Evolutionary conservation across 2,329 filamentous ascomycete genomes (phyloP).

Genomic region (Venturia pyrina): DNA sequence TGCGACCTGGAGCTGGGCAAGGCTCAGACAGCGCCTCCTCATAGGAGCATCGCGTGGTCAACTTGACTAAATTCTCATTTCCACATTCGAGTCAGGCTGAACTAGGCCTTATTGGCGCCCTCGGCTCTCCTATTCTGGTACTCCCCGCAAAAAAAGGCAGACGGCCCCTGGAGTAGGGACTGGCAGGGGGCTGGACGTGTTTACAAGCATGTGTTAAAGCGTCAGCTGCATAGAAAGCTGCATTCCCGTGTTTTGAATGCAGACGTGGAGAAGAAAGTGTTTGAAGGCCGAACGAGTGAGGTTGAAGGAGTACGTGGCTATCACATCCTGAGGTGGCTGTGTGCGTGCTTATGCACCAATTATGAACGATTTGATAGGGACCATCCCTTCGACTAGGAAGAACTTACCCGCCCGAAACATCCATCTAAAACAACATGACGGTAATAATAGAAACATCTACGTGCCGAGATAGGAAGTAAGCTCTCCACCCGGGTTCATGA

Average conservation of each 20-base stretch:
- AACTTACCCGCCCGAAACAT: neutral
- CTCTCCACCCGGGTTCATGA: neutral
- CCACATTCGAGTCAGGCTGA: conserved; percentile 2
- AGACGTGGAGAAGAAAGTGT: neutral
- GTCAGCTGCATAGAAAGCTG: neutral
- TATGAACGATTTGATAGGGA: neutral
- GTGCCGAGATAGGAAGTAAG: conserved; percentile 1
- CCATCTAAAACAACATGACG: neutral
- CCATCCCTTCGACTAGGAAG: neutral
- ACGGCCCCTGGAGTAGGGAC: neutral
- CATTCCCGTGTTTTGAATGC: neutral
- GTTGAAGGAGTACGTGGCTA: neutral
- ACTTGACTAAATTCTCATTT: neutral
- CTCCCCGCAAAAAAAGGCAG: neutral
- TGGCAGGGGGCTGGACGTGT: neutral
- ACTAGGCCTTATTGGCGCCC: neutral
- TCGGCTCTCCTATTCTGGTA: neutral
- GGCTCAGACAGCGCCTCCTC: neutral
- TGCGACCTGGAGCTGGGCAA: neutral
- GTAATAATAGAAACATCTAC: neutral
- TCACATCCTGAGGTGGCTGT: neutral
- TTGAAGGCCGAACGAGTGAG: neutral
- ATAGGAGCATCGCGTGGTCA: neutral
- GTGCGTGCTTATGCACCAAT: neutral
- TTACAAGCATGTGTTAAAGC: neutral